Conservation (phyloP, 768 basidiomycete genomes). For the Xanthoconium stramineum region DNA sequence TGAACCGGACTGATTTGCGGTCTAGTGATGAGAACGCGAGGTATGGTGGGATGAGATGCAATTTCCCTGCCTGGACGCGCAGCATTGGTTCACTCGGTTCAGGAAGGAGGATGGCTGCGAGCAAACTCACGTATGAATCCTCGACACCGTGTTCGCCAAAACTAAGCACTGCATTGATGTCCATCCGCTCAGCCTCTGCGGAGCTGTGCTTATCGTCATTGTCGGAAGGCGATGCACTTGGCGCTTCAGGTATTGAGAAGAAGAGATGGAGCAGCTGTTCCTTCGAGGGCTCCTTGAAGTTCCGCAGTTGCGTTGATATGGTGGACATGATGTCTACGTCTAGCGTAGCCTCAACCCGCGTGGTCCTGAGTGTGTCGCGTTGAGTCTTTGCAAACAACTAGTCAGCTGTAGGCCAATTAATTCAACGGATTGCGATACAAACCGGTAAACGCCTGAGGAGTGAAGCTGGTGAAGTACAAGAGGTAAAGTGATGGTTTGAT, state of each 20-base stretch:
- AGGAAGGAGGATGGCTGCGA: not conserved
- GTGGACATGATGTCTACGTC: slow-evolving; percentile 53
- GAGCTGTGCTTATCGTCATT: slow-evolving; percentile 25
- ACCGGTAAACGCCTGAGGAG: not conserved
- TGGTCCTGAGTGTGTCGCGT: not conserved
- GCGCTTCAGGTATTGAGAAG: slow-evolving; percentile 72
- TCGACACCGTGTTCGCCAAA: slow-evolving; percentile 76
- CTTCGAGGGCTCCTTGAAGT: slow-evolving; percentile 90
- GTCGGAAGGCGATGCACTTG: slow-evolving; percentile 14
- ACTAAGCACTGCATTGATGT: slow-evolving; percentile 86
- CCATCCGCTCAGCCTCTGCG: slow-evolving; percentile 64
- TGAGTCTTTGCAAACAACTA: not conserved
- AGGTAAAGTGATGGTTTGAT: not conserved
- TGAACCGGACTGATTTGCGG: slow-evolving; percentile 87
- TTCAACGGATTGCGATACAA: slow-evolving; percentile 5
- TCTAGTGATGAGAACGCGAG: slow-evolving; percentile 89
- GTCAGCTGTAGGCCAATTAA: not conserved
- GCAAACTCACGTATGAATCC: slow-evolving; percentile 82
- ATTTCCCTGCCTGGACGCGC: slow-evolving; percentile 72
- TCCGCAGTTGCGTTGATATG: slow-evolving; percentile 83
- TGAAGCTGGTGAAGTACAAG: not conserved
- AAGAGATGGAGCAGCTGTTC: slow-evolving; percentile 82
- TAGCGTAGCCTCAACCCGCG: not conserved
- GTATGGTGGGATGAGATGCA: slow-evolving; percentile 86
- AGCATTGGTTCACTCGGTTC: not conserved